Percentiles rank a stretch among this genome's conserved stretches.
Evolutionary conservation across 2,329 filamentous ascomycete species (phyloP).

Genomic region (Pseudogymnoascus sp.): DNA sequence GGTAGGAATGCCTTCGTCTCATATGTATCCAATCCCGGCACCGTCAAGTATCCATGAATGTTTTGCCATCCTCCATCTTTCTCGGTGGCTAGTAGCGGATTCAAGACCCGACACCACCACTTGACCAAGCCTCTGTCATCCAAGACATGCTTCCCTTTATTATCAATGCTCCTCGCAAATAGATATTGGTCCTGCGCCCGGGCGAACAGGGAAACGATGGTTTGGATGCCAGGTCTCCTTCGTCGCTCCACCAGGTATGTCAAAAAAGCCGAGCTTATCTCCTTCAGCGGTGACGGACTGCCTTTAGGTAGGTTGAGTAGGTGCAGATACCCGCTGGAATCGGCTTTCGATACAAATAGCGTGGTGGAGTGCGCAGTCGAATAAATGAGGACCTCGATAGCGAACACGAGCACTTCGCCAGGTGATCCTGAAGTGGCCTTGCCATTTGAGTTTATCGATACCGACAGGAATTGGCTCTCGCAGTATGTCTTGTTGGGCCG

Average conservation of each 20-base stretch:
- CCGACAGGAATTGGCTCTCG: constrained; percentile 70
- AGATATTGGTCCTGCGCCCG: constrained; percentile 88
- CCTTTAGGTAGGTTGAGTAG: constrained; percentile 53
- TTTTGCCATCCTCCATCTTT: constrained; percentile 32
- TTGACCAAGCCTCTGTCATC: constrained; percentile 83
- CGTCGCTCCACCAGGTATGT: constrained; percentile 61
- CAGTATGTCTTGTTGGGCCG: constrained; percentile 71
- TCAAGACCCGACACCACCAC: constrained; percentile 90
- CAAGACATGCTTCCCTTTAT: constrained; percentile 77
- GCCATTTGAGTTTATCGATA: constrained; percentile 38
- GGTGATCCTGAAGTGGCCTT: constrained; percentile 18
- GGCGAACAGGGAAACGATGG: constrained; percentile 84
- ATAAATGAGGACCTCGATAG: constrained; percentile 82
- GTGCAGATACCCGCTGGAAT: constrained; percentile 82
- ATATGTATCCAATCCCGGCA: constrained; percentile 76
- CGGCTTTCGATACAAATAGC: constrained; percentile 91
- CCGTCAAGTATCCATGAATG: constrained; percentile 71
- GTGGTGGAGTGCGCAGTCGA: constrained; percentile 72
- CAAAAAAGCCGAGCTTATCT: constrained; percentile 67
- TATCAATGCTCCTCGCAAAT: constrained; percentile 84
- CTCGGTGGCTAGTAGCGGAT: constrained; percentile 53
- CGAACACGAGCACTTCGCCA: constrained; percentile 58
- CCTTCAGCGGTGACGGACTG: constrained; percentile 63
- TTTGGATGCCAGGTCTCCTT: constrained; percentile 53
- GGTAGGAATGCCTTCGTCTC: constrained; percentile 78